Evolutionary conservation across 2,329 filamentous ascomycete genomes (phyloP), one percentile per base, ranked within the genome.

Genomic region (Diplodia intermedia): DNA sequence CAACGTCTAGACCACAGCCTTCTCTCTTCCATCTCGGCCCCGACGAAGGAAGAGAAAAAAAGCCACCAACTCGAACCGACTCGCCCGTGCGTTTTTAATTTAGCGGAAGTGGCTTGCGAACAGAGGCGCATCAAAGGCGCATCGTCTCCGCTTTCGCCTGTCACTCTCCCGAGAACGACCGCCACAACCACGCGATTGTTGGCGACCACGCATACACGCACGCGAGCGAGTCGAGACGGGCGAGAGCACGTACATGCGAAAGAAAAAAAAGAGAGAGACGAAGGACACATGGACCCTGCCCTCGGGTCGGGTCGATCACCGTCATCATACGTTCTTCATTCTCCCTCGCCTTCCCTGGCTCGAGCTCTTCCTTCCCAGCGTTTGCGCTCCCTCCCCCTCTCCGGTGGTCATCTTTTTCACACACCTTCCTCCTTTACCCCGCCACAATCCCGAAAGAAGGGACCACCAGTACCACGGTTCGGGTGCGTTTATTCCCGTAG

Each of bases 271-370:
- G 2, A 26, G 23, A 26, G 23, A 26, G 23, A 47, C 15, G 40
- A 7, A 47, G 8, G 31, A 33, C 8, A 47, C 43, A 47, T n/a
- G 9, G 43, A 9, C 43, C 43, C n/a, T 47, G 8, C 29, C 1
- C 53, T 55, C 29, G 53, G 53, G 29, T 55, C 29, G 53, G 53
- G 29, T 18, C 8, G 53, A 55, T 55, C 53, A 36, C 53, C 53
- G 29, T 36, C 53, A 33, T 55, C 50, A 26, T 55, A 55, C 53
- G 15, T n/a, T 31, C 31, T 33, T 33, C 31, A n/a, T 26, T 33
- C 31, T 33, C 4, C 5, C 15, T 36, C 3, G 18, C 8, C 15
- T 31, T n/a, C 31, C 3, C 4, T 33, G 26, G 26, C 11, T n/a
- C 18, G 26, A 29, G 7, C 53, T 26, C 23, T 54, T 31, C 26